Conservation (phyloP, 2,329 filamentous ascomycete species). For the Penicillium sp. region DNA sequence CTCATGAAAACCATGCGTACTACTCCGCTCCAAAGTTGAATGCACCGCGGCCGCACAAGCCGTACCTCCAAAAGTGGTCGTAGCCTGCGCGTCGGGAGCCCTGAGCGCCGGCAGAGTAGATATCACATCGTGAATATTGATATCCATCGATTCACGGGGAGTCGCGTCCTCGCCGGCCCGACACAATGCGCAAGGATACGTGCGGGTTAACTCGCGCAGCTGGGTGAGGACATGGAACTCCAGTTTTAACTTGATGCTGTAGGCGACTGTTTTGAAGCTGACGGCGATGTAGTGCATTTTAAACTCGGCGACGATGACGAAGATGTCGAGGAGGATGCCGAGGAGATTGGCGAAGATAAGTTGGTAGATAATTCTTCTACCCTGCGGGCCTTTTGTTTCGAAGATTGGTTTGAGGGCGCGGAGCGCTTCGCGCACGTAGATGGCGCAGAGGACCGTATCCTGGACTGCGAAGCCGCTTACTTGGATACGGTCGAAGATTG, state of each 20-base stretch:
- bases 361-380: slow-evolving; percentile 41
- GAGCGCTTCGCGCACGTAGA: slow-evolving; percentile 51
- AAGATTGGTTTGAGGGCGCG: slow-evolving; percentile 40
- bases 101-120: not conserved
- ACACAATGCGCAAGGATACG: slow-evolving; percentile 12
- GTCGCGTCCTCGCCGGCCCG: not conserved
- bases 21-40: slow-evolving; percentile 7
- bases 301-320: slow-evolving; percentile 35
- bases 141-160: slow-evolving; percentile 9
- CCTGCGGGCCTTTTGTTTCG: slow-evolving; percentile 36
- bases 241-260: slow-evolving; percentile 46
- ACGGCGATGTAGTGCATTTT: slow-evolving; percentile 36
- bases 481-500: slow-evolving; percentile 49
- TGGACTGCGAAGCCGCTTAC: slow-evolving; percentile 51
- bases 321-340: slow-evolving; percentile 39
- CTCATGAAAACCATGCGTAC: slow-evolving; percentile 18
- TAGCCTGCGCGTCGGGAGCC: slow-evolving; percentile 1
- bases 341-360: slow-evolving; percentile 45
- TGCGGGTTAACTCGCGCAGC: slow-evolving; percentile 31
- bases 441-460: slow-evolving; percentile 49
- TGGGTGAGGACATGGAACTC: slow-evolving; percentile 44
- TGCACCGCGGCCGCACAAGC: not conserved
- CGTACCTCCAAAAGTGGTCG: not conserved
- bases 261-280: slow-evolving; percentile 38
- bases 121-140: slow-evolving; percentile 17